Base-by-base conservation (phyloP, 75 land plant genomes). In the Larix kaempferi region DNA sequence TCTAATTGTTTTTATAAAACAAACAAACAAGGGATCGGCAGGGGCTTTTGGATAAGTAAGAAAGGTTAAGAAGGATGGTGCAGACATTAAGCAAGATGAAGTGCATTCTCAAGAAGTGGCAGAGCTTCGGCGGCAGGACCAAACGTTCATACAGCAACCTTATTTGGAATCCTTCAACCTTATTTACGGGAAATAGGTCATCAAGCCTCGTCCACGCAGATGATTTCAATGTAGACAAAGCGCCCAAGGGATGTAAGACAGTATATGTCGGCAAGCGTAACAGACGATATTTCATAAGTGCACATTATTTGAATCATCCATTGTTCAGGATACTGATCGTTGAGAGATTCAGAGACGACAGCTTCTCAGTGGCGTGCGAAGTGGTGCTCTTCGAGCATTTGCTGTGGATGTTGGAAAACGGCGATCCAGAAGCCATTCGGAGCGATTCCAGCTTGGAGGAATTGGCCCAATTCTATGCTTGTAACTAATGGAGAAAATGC, bases 381-480 rank as follows among this genome's bases (percentile, higher is more conserved):
- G 92, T 94, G 0, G 97, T 92, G 63, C 62, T 94, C 23, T 94
- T 94, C 74, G 94, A 94, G 76, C 97, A 94, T 76, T 78, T 94
- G 13, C 56, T 94, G 66, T 92, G 94, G 97, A 86, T 88, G 86
- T 78, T 94, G 22, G 91, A 87, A 49, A 94, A 85, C 65, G 84
- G 72, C n/a, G 94, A 90, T 58, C 82, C 76, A 16, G 74, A 75
- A 26, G 71, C 21, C 5, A 37, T 66, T 35, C 33, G 74, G 4
- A 81, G 57, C 4, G 81, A 80, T 29, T 67, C 71, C 16, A 80
- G 86, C 17, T 54, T 87, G 60, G 85, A 89, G 74, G 93, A 91
- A 71, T 78, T 91, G 21, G 89, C 85, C 1, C 84, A 81, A 1
- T 85, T 89, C 23, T 91, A 91, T 49, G 77, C 76, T 19, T 83